Evolutionary conservation across 177 flowering plant species (phyloP), one percentile per base, ranked within the genome.

Genomic region (Vitis hybrid): DNA sequence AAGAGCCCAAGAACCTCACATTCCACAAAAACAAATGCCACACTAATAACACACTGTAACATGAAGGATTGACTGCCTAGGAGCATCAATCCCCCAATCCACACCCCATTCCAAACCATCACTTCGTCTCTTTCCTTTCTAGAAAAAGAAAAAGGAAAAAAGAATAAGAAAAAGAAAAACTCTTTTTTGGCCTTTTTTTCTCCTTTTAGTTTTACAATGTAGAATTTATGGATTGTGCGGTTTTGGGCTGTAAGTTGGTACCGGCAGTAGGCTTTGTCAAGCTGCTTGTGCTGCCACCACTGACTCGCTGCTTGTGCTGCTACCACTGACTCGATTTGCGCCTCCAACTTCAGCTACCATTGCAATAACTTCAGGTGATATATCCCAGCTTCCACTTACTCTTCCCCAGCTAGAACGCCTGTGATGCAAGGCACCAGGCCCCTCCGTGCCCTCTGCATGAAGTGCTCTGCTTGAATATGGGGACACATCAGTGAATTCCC

Each of bases 381-480:
- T 35, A 19, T 74, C 75, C 76, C 75, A 75, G 55, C 67, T 70
- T 50, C 80, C 80, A 58, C 78, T 72, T 40, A 19, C 74, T 59
- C 73, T 73, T 66, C 78, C 74, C 80, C 78, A 74, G 52, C 84
- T 78, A 10, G 80, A 76, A 6, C 64, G 71, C 72, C 77, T 75
- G 6, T 75, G 69, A 57, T 78, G 71, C 15, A 48, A 64, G 46
- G 58, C 49, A 13, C 59, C 80, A 24, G 80, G 86, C 11, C 77
- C 87, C 71, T 81, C 86, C 1, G 66, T 52, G 50, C 71, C 82
- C 63, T 84, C 93, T 17, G 77, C 72, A 1, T 85, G 82, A 17
- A 80, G 68, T 15, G 71, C 69, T 49, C 77, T 83, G 66, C 86
- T 83, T 65, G 84, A 72, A 72, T 86, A 90, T 2, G 87, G 82